Conservation (phyloP, 495 filamentous ascomycete genomes). For the Neurospora cerealis region DNA sequence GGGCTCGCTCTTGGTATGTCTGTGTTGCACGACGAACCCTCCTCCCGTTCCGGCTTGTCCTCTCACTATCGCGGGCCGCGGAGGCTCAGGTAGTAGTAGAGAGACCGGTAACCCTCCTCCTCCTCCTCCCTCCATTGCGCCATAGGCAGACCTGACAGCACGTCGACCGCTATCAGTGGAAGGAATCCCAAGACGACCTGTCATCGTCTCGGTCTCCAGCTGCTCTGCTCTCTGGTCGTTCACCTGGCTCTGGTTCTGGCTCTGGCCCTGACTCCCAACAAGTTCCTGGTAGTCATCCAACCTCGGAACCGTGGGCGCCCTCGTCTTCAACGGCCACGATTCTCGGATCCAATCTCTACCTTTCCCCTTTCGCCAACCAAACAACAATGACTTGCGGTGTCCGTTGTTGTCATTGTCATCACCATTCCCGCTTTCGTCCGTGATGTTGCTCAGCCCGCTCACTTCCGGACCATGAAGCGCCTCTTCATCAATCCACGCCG, state of each 20-base stretch:
- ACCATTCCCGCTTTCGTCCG: conserved; percentile 1
- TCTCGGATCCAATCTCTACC: neutral
- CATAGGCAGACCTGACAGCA: neutral
- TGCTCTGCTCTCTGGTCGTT: neutral
- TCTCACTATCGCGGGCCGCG: neutral
- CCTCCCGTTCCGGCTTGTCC: neutral
- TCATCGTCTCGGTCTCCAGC: neutral
- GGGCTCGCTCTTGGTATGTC: neutral
- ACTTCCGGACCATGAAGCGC: conserved; percentile 31
- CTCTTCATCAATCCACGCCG: conserved; percentile 34
- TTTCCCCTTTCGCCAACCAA: neutral
- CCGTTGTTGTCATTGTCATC: neutral
- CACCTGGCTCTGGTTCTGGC: neutral
- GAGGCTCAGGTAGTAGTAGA: neutral
- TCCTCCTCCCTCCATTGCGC: neutral
- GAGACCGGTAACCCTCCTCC: neutral
- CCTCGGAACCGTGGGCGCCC: conserved; percentile 12
- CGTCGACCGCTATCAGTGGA: neutral
- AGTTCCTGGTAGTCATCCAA: neutral
- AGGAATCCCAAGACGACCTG: neutral
- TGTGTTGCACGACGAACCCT: neutral
- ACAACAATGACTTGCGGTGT: conserved; percentile 2
- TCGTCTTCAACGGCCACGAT: conserved; percentile 12
- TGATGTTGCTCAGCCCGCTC: conserved; percentile 6
- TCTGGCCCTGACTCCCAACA: neutral